Evolutionary conservation across 2,329 filamentous ascomycete genomes (phyloP), one percentile per base, ranked within the genome.

Genomic region (Colletotrichum noveboracense): DNA sequence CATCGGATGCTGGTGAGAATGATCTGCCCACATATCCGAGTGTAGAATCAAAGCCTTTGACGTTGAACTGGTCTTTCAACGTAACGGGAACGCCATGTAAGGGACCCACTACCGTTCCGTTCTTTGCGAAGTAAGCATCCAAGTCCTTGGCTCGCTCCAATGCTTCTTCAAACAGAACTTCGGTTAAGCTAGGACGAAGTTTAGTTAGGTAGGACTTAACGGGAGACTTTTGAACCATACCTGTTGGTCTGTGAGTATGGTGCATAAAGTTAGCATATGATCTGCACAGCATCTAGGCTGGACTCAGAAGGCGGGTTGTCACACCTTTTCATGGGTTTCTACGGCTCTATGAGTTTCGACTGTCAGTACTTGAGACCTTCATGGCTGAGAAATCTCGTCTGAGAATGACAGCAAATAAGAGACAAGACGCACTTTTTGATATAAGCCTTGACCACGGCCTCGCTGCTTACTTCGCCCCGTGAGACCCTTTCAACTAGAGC

Each of bases 11-110:
- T 12, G 90, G 88, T 87, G 86, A 77, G 86, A 84, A 56, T 86
- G 90, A 77, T 80, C 88, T 86, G 34, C 85, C 86, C 7, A 13
- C 89, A 85, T 73, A 93, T 90, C 2, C 91, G 91, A 3, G 88
- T 0, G 87, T 87, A 6, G 86, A 87, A 62, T 87, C 87, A 21
- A 87, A 86, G 5, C 89, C 88, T 0, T 82, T 81, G n/a, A 92
- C 81, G 34, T 91, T 88, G 82, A 93, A 91, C 72, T 91, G 90
- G 79, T 92, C 90, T 78, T 93, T 93, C 73, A 93, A 84, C 2
- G 90, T 82, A 26, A 84, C 64, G 4, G 83, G 83, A 5, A 84
- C 82, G 13, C 91, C 92, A 82, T 93, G 91, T 6, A 93, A 84
- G 10, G 91, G 91, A 0, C 92, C 91, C 13, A 89, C 79, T 1